Base-by-base conservation (phyloP, 495 filamentous ascomycete species). In the Thermothielavioides terrestris region DNA sequence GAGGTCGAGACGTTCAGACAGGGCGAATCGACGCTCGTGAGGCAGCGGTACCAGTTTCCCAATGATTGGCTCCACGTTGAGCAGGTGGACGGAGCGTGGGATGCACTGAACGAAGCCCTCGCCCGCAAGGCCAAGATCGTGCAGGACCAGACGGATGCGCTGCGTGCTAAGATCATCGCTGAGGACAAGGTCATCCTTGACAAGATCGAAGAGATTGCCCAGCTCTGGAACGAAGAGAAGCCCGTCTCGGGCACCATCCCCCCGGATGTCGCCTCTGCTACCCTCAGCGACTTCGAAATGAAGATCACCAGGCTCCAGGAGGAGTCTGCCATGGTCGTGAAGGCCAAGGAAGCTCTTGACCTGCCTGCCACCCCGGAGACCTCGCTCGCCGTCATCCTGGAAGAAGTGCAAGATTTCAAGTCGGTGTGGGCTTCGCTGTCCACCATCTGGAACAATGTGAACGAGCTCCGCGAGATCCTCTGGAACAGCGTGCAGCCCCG, bases 331-430 rank as follows among this genome's bases (percentile, higher is more conserved):
- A 95, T 95, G 87, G 89, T 99, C 9, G 83, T 85, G 14, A 94
- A 87, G 63, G 92, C 94, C 4, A 96, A 95, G 62, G 92, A 99
- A 61, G 94, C 94, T 0, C 78, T 99, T 25, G 90, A 96, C 65
- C 75, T 99, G 42, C 85, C 91, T 9, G 77, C 82, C 3, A 84
- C 78, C 41, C 69, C 83, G 0, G 87, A 95, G 49, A 87, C 84
- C 23, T 80, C 82, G 9, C 78, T 99, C 17, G 75, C 78, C 7
- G 76, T 82, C 12, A 85, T 96, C 25, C 74, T 97, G 8, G 92
- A 99, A 58, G 92, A 99, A 59, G 92, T 99, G 2, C 92, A 95
- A 37, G 92, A 99, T 65, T 99, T 97, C 72, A 92, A 90, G 72
- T 94, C 91, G 10, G 94, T 99, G 12, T 99, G 92, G 92, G 83